These are phyloP conservation scores for Phytophthora rubi DNA, from an alignment of 352 stramenopile genomes.

Conservation along the genomic window DNA sequence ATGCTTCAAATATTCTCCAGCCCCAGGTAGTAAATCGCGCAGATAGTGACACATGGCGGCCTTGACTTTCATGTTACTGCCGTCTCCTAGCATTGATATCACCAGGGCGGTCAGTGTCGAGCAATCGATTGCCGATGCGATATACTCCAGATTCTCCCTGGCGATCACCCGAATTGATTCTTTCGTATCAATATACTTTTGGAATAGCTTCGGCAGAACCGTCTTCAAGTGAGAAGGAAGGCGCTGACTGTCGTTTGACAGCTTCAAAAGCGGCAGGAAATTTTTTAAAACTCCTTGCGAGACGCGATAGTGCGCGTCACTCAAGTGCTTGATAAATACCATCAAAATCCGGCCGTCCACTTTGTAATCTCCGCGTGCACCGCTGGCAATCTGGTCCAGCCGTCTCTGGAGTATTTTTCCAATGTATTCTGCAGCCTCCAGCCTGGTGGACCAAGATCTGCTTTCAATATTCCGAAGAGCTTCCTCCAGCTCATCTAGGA, in stretches of 20 bases:
- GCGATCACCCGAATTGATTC: conserved; percentile 58
- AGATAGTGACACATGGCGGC: conserved; percentile 72
- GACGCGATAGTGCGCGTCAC: conserved; percentile 78
- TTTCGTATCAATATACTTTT: conserved; percentile 82
- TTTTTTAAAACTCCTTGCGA: conserved; percentile 70
- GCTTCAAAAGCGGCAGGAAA: conserved; percentile 58
- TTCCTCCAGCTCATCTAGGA: conserved; percentile 58
- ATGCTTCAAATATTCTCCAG: conserved; percentile 66
- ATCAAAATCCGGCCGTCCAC: conserved; percentile 65
- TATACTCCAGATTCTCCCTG: conserved; percentile 68
- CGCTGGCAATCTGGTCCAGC: conserved; percentile 14
- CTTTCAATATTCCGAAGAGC: conserved; percentile 56
- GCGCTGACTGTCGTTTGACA: conserved; percentile 44
- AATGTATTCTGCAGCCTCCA: conserved; percentile 68
- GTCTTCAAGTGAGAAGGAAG: conserved; percentile 62
- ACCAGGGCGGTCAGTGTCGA: conserved; percentile 51
- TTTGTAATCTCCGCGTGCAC: conserved; percentile 34
- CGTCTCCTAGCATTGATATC: conserved; percentile 70
- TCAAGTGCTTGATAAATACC: conserved; percentile 68
- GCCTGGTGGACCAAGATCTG: conserved; percentile 67
- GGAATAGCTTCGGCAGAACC: conserved; percentile 69
- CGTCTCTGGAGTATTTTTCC: conserved; percentile 33
- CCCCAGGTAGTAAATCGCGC: conserved; percentile 55
- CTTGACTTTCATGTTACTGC: conserved; percentile 85
- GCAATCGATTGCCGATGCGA: conserved; percentile 57